Conservation (phyloP, 768 basidiomycete species). For the Sporobolomyces pararoseus region DNA sequence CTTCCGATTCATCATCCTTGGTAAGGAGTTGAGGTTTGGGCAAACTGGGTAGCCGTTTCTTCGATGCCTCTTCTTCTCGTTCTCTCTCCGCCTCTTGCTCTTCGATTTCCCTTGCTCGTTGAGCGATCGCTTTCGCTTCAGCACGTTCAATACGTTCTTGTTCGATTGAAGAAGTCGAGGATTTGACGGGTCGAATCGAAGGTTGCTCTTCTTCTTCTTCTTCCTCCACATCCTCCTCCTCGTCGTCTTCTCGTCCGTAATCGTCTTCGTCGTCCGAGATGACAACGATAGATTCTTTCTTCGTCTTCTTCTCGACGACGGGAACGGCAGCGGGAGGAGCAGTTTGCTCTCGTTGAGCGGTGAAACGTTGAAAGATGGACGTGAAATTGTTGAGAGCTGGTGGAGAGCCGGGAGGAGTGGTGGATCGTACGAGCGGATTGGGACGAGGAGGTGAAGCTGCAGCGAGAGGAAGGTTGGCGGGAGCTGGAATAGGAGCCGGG, state of each 20-base stretch:
- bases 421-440: slow-evolving; percentile 9
- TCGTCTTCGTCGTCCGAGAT: slow-evolving; percentile 13
- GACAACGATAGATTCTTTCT: background rate
- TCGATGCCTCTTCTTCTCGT: background rate
- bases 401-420: slow-evolving; percentile 27
- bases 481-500: background rate
- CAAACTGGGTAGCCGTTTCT: slow-evolving; percentile 16
- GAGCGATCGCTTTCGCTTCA: slow-evolving; percentile 7
- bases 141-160: slow-evolving; percentile 10
- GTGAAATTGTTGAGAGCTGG: background rate
- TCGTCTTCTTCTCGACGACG: background rate
- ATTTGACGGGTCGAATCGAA: slow-evolving; percentile 26
- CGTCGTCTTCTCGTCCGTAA: background rate
- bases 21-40: slow-evolving; percentile 1
- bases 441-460: slow-evolving; percentile 1
- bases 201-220: slow-evolving; percentile 20
- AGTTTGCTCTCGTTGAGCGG: background rate
- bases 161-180: slow-evolving; percentile 16
- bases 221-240: background rate
- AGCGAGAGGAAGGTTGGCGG: background rate
- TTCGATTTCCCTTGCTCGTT: slow-evolving; percentile 18
- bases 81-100: slow-evolving; percentile 22
- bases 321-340: background rate
- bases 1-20: slow-evolving; percentile 7
- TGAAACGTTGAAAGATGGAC: background rate